Percentiles rank a stretch among this genome's conserved stretches.
These are phyloP conservation scores for Saraca asoca DNA, from an alignment of 331 rosid genomes.

Conservation along the genomic window DNA sequence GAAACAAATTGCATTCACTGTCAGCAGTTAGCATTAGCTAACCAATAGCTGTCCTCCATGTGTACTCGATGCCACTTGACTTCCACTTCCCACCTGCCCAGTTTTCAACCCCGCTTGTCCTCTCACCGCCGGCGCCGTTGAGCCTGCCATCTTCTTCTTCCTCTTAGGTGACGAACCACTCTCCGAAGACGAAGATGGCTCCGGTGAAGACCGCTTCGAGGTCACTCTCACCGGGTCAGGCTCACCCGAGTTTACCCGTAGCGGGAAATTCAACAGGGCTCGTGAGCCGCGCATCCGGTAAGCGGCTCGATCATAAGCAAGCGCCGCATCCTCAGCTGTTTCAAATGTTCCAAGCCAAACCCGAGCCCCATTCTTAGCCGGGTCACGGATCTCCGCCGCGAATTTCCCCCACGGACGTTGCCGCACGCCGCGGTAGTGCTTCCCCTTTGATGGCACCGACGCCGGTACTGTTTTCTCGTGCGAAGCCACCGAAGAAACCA, in stretches of 20 bases:
- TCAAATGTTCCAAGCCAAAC: slow-evolving; percentile 73
- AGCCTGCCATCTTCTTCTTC: slow-evolving; percentile 40
- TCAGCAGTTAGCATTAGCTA: slow-evolving; percentile 26
- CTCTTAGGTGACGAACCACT: slow-evolving; percentile 41
- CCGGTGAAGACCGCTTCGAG: slow-evolving; percentile 47
- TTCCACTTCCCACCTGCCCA: slow-evolving; percentile 44
- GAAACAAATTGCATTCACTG: slow-evolving; percentile 6
- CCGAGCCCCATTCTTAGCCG: slow-evolving; percentile 67
- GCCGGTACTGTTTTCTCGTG: slow-evolving; percentile 24
- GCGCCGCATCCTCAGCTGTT: slow-evolving; percentile 71
- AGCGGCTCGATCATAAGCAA: slow-evolving; percentile 74
- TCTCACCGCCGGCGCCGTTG: slow-evolving; percentile 6
- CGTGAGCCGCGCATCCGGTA: slow-evolving; percentile 68
- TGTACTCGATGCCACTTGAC: slow-evolving; percentile 40
- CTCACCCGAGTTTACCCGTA: slow-evolving; percentile 60
- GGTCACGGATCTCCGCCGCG: slow-evolving; percentile 75
- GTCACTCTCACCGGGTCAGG: slow-evolving; percentile 64
- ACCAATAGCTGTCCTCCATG: slow-evolving; percentile 45
- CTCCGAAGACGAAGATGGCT: slow-evolving; percentile 38
- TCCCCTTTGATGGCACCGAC: slow-evolving; percentile 50
- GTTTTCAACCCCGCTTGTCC: slow-evolving; percentile 24
- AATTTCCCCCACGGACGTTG: slow-evolving; percentile 75
- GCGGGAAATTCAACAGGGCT: slow-evolving; percentile 65
- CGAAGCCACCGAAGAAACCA: not conserved
- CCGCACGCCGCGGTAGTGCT: slow-evolving; percentile 70